Evolutionary conservation across 2,329 filamentous ascomycete species (phyloP).

Genomic region (Alternaria rosae): DNA sequence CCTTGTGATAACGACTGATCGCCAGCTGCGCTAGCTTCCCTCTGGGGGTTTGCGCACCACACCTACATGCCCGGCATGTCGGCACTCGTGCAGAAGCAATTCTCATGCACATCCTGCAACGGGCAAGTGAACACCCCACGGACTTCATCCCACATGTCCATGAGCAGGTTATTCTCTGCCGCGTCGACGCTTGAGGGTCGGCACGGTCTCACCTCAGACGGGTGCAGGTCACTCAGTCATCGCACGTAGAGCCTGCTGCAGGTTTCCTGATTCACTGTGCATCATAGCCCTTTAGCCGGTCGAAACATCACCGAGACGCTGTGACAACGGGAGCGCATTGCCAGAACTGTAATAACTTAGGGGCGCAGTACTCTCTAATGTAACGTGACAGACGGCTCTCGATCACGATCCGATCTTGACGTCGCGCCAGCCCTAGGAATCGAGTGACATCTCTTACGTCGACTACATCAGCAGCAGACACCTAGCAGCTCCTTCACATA

Average conservation of each 20-base stretch:
- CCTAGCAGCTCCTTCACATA: neutral
- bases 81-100: conserved; percentile 2
- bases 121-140: neutral
- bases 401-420: neutral
- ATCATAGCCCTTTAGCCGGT: neutral
- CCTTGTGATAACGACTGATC: neutral
- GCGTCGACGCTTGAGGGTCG: conserved; percentile 8
- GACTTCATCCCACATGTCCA: neutral
- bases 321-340: neutral
- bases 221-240: neutral
- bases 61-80: neutral
- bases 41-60: neutral
- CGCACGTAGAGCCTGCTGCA: neutral
- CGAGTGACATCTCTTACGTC: neutral
- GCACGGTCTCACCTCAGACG: conserved; percentile 21
- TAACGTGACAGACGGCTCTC: neutral
- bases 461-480: neutral
- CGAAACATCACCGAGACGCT: neutral
- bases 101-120: neutral
- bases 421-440: neutral
- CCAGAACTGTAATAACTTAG: neutral
- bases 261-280: neutral
- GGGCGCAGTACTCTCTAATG: neutral
- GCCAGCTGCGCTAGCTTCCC: neutral
- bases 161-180: neutral